Evolutionary conservation across 2,329 filamentous ascomycete species (phyloP), one percentile per base, ranked within the genome.

Genomic region (Botrytis tulipae): DNA sequence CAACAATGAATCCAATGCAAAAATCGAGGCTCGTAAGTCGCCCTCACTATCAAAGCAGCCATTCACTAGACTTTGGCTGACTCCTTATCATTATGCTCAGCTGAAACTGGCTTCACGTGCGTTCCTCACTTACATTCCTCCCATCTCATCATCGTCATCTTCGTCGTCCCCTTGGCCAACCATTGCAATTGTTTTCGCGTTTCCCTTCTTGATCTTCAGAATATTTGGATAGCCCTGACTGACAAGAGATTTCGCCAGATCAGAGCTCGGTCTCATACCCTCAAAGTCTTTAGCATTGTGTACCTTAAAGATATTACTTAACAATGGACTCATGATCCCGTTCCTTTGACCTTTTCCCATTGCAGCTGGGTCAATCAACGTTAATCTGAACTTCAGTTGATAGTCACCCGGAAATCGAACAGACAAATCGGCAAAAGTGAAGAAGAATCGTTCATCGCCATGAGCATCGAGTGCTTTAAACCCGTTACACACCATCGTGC

Each of bases 271-370:
- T 73, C 90, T 86, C 93, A 96, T 96, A 9, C 93, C 93, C 0
- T 92, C 92, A 74, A 96, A 96, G 80, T 95, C 93, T 80, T 95
- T 96, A 61, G 93, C 93, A 61, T 91, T 94, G 81, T 92, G 95
- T 12, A 95, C 93, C 20, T 88, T 90, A 79, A 96, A 95, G n/a
- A 90, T 84, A 90, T 86, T 25, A 83, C 84, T 32, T 84, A 84
- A 14, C 84, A 85, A n/a, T 84, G 82, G 25, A 89, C 85, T 35
- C 86, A 87, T 22, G 85, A 87, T 70, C 82, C 84, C 63, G 82
- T 82, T 42, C 88, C 89, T 18, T 48, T 61, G 3, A 25, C 44
- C 59, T 42, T 59, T 73, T 32, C 72, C 51, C 54, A 73, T 54
- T 20, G 37, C 35, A 86, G 86, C 22, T 84, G 83, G 82, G 89